Base-by-base conservation (phyloP, 169 alveolate genomes). In the Plasmodium ovale region DNA sequence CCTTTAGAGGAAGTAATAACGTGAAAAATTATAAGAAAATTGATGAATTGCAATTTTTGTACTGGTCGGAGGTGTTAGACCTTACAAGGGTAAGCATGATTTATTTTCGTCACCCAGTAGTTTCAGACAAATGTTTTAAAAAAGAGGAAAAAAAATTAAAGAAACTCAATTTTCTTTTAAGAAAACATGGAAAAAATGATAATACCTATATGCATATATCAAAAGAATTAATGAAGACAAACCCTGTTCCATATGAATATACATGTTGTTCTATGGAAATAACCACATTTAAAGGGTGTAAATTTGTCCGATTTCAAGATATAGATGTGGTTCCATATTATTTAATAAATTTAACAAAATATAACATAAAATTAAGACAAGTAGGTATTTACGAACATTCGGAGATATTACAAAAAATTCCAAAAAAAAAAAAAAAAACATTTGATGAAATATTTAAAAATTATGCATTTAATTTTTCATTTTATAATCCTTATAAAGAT, bases 251-350 rank as follows among this genome's bases (percentile, higher is more conserved):
- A 19, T 70, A 85, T 68, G 74, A 85, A 71, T 85, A 85, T 62
- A 56, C 85, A 29, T 85, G 91, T 2, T 85, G 91, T 33, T 85
- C 91, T 25, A 85, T 85, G 91, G 91, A 85, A 60, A 44, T 85
- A 29, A 54, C 91, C 39, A 85, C 91, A 31, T 85, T 68, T 33
- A 85, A 70, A 72, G 91, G 91, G 1, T 85, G 91, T 42, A 68
- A 69, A 54, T 85, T 85, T 70, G 73, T 85, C 19, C 91, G 91
- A 44, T 85, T 85, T 29, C 91, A 85, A 54, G 87, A 85, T 71
- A 70, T 85, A 31, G 91, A 85, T 47, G 91, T 85, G 19, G 91
- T 85, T 29, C 91, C 91, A 31, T 85, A 39, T 69, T 85, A 85
- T 69, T 71, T 85, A 59, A 23, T 85, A 37, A 85, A 85, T 58